Conservation (phyloP, 768 basidiomycete genomes). For the Termitomyces eurrhizus region DNA sequence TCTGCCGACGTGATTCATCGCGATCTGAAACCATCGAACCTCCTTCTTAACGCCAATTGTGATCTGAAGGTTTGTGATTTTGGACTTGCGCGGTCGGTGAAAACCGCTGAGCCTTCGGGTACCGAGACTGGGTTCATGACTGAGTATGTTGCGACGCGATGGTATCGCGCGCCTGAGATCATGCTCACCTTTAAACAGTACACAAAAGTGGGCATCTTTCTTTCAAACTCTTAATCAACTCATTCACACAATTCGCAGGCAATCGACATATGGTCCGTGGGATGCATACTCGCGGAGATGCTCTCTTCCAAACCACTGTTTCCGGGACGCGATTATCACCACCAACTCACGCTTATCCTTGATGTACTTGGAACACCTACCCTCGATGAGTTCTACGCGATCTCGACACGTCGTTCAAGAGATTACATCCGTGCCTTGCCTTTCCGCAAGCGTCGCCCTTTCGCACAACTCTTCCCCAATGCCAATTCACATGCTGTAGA, state of each 20-base stretch:
- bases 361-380: conserved; percentile 97
- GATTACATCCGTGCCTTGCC: conserved; percentile 95
- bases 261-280: conserved; percentile 88
- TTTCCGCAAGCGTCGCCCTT: conserved; percentile 84
- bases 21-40: conserved; percentile 95
- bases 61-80: conserved; percentile 96
- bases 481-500: conserved; percentile 72
- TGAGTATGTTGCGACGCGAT: conserved; percentile 96
- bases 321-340: conserved; percentile 95
- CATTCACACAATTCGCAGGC: conserved; percentile 38
- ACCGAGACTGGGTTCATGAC: conserved; percentile 92
- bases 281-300: conserved; percentile 94
- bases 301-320: conserved; percentile 95
- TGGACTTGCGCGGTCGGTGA: conserved; percentile 88
- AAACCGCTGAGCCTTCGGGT: conserved; percentile 79
- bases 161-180: conserved; percentile 99
- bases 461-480: conserved; percentile 85
- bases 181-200: conserved; percentile 99
- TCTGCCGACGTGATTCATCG: conserved; percentile 96
- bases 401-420: conserved; percentile 85
- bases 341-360: conserved; percentile 92
- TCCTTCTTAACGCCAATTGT: conserved; percentile 96
- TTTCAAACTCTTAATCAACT: conserved; percentile 1
- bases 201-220: conserved; percentile 58
- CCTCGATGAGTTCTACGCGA: conserved; percentile 96